Evolutionary conservation across 345 rosid species (phyloP).

Genomic region (Melaleuca alternifolia): DNA sequence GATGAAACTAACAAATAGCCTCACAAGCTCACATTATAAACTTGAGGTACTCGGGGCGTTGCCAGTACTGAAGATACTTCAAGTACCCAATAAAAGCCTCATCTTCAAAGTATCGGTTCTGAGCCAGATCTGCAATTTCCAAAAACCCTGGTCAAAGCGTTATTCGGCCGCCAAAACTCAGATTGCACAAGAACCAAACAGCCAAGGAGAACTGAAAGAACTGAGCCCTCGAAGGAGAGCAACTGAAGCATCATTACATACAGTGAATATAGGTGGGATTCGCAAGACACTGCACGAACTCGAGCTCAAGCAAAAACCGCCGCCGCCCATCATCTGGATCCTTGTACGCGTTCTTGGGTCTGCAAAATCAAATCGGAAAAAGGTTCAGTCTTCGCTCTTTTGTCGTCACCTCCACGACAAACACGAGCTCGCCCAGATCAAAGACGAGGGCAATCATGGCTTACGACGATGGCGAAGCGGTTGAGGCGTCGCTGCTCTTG

Average conservation of each 20-base stretch:
- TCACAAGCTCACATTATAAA: conserved; percentile 68
- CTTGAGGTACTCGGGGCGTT: conserved; percentile 79
- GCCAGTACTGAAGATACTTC: conserved; percentile 97
- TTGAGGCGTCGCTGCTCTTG: neutral
- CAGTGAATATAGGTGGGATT: conserved; percentile 98
- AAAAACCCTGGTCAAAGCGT: neutral
- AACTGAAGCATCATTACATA: conserved; percentile 10
- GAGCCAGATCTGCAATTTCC: conserved; percentile 67
- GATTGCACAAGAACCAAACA: neutral
- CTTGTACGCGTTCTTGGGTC: conserved; percentile 54
- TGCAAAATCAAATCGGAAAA: conserved; percentile 1
- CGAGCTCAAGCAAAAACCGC: conserved; percentile 81
- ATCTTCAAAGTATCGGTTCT: conserved; percentile 95
- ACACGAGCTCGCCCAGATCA: neutral
- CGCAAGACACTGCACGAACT: conserved; percentile 89
- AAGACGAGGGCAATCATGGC: neutral
- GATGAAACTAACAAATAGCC: neutral
- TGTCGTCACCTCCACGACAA: neutral
- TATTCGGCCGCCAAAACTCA: neutral
- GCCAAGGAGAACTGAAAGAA: neutral
- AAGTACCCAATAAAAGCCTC: conserved; percentile 95
- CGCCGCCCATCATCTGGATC: conserved; percentile 92
- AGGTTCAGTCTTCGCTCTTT: neutral
- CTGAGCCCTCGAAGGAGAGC: neutral
- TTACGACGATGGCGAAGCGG: neutral